Evolutionary conservation across 1,284 basidiomycete genomes (phyloP), one percentile per base, ranked within the genome.

Genomic region (Rhodotorula sp.): DNA sequence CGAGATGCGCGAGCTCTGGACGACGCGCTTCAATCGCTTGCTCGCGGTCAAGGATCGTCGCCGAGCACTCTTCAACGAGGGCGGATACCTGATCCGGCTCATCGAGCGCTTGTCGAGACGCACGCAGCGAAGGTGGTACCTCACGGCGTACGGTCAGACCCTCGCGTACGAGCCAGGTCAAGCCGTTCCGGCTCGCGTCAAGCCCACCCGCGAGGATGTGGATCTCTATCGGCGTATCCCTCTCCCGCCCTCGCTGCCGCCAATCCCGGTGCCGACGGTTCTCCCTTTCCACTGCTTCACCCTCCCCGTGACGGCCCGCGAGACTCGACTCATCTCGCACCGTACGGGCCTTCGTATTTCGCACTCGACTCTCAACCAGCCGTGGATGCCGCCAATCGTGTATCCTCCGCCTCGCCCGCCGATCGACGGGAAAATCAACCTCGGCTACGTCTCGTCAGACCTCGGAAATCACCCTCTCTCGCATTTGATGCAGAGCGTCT

Each of bases 231-330:
- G 74, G 0, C 79, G 83, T 21, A 77, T 81, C 3, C 68, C 76
- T n/a, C 78, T 84, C 8, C 83, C 83, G 21, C 78, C 80, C 52
- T 82, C 79, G 62, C 82, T 85, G 73, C 81, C 82, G 48, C 77
- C 81, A 21, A 85, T 85, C 8, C 80, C 80, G 14, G 81, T 87
- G 3, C 86, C 87, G 49, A 84, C 85, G 16, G 85, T 88, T 49
- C 78, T 88, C 26, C 87, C 87, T 2, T 88, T 88, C 79, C 85
- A 87, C 76, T 87, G 84, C 73, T 88, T 88, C 79, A 87, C 86
- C 8, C 85, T 87, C 69, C 85, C 87, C 7, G 78, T 88, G 43
- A 81, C 82, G 5, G 79, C 86, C 14, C 82, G 87, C 21, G 82
- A 83, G 65, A 85, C 84, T 47, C 85, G 87, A 16, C 80, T 88